Percentiles rank a stretch among this genome's conserved stretches.
phyloP scores from a whole-genome alignment of 2,329 filamentous ascomycete genomes.

The Camillea tinctor region DNA sequence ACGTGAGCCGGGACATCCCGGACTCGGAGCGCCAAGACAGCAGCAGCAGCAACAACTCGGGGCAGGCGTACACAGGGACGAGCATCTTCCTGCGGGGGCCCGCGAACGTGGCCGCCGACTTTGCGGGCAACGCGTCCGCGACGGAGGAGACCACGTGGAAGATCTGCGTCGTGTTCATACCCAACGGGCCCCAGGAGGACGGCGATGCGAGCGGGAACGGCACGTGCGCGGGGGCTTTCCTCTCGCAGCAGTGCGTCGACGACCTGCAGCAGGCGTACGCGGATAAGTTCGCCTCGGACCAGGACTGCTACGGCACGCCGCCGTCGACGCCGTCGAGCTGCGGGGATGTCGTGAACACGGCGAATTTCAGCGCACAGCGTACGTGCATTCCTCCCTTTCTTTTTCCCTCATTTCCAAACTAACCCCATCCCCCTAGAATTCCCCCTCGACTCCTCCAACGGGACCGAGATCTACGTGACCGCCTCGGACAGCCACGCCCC shows the following conservation, averaged over 20 bases:
- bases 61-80: conserved; percentile 26
- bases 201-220: conserved; percentile 14
- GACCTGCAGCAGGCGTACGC: conserved; percentile 28
- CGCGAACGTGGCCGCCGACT: conserved; percentile 7
- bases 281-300: conserved; percentile 21
- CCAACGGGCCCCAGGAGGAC: conserved; percentile 19
- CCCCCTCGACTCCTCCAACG: conserved; percentile 21
- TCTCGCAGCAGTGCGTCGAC: conserved; percentile 24
- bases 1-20: conserved; percentile 26
- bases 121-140: conserved; percentile 11
- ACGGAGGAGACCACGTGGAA: conserved; percentile 29
- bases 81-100: conserved; percentile 28
- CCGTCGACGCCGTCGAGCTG: conserved; percentile 27
- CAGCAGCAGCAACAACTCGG: conserved; percentile 17
- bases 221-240: conserved; percentile 10
- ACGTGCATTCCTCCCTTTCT: neutral
- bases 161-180: conserved; percentile 26
- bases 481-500: conserved; percentile 23
- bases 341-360: conserved; percentile 18
- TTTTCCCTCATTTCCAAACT: neutral
- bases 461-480: conserved; percentile 27
- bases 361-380: conserved; percentile 25
- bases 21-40: conserved; percentile 14
- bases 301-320: conserved; percentile 27
- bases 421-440: conserved; percentile 17